phyloP scores from a whole-genome alignment of 2,329 filamentous ascomycete genomes.

The Aspergillus carbonarius region DNA sequence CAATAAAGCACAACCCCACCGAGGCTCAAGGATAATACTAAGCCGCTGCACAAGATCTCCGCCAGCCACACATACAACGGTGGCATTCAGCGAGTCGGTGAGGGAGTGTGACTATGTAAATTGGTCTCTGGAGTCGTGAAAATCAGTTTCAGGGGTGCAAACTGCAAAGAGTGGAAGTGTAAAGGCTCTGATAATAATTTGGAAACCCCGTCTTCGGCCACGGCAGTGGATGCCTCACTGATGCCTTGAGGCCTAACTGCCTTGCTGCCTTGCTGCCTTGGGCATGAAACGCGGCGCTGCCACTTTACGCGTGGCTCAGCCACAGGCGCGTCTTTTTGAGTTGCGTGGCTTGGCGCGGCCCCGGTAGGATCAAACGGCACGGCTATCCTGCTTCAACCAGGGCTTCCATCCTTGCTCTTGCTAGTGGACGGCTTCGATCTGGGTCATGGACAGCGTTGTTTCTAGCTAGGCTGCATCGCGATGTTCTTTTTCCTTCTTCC shows the following conservation, averaged over 20 bases:
- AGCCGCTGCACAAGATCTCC: slow-evolving; percentile 13
- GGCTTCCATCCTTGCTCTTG: slow-evolving; percentile 8
- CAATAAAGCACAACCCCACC: slow-evolving; percentile 18
- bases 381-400: slow-evolving; percentile 9
- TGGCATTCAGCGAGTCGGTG: neutral
- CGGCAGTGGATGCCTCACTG: neutral
- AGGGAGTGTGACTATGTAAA: neutral
- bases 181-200: neutral
- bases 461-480: slow-evolving; percentile 21
- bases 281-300: slow-evolving; percentile 24
- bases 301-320: slow-evolving; percentile 38
- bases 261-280: slow-evolving; percentile 23
- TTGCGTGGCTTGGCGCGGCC: slow-evolving; percentile 22
- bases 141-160: too few species aligned
- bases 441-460: slow-evolving; percentile 22
- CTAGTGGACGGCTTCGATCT: slow-evolving; percentile 7
- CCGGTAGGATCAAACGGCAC: slow-evolving; percentile 7
- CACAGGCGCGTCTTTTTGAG: slow-evolving; percentile 24
- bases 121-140: too few species aligned
- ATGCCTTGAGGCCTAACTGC: neutral
- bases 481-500: slow-evolving; percentile 28
- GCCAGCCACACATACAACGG: neutral
- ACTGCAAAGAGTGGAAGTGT: neutral
- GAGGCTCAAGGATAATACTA: slow-evolving; percentile 13
- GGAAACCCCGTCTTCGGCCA: neutral